Conservation (phyloP, 1,284 basidiomycete genomes). For the Tranzscheliella williamsii region DNA sequence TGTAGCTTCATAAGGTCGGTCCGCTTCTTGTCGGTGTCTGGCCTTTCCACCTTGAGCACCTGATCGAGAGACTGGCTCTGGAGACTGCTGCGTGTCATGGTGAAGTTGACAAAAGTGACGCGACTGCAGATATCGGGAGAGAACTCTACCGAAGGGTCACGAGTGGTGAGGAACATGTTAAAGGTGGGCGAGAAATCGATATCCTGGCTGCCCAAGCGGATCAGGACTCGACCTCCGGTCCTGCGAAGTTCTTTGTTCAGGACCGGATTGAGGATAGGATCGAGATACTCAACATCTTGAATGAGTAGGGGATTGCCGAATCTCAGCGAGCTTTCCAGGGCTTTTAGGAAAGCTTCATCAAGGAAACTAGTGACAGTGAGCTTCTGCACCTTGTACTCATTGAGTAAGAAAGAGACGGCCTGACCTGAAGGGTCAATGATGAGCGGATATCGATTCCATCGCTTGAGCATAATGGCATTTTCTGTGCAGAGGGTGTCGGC, state of each 20-base stretch:
- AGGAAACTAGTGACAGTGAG: constrained; percentile 98
- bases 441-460: constrained; percentile 95
- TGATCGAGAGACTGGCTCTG: constrained; percentile 98
- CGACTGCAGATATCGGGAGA: constrained; percentile 98
- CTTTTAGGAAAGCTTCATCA: constrained; percentile 97
- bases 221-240: constrained; percentile 89
- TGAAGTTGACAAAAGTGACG: constrained; percentile 99
- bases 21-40: constrained; percentile 93
- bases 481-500: constrained; percentile 94
- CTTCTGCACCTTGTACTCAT: constrained; percentile 93
- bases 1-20: constrained; percentile 99
- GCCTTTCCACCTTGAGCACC: constrained; percentile 92
- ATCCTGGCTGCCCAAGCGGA: constrained; percentile 96
- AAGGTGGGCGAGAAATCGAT: constrained; percentile 99
- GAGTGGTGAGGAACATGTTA: constrained; percentile 92
- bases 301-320: constrained; percentile 97
- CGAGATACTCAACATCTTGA: constrained; percentile 95
- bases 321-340: constrained; percentile 95
- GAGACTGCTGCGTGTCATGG: constrained; percentile 96
- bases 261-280: constrained; percentile 96
- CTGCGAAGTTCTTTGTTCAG: constrained; percentile 92
- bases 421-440: constrained; percentile 99
- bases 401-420: constrained; percentile 88
- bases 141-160: constrained; percentile 96
- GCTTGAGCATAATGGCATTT: constrained; percentile 94